A percentile compares a stretch with the other conserved stretches of the same genome.
Evolutionary conservation across 176 grass and related monocot genomes (phyloP).

Genomic region (Elymus sibiricus): DNA sequence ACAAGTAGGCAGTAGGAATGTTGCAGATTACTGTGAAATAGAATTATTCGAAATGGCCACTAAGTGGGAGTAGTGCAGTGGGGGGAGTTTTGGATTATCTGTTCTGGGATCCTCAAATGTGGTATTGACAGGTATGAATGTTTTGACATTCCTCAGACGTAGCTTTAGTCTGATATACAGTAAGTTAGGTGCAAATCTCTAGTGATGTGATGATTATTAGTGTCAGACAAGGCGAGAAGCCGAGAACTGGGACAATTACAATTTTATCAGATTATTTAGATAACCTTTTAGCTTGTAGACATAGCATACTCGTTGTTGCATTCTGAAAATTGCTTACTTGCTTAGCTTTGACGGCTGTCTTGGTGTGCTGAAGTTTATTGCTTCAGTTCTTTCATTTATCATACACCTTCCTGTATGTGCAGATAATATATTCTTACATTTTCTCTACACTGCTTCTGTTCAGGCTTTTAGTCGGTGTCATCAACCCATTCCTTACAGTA

Average conservation of each 20-base stretch:
- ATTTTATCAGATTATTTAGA: too few relatives aligned
- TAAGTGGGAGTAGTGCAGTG: neutral
- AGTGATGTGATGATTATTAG: neutral
- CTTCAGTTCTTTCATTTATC: neutral
- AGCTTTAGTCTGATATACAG: neutral
- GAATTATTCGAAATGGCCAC: neutral
- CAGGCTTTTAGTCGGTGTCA: slow-evolving; percentile 80
- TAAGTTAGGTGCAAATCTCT: neutral
- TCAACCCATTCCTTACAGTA: slow-evolving; percentile 82
- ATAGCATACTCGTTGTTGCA: neutral
- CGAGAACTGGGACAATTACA: too few relatives aligned
- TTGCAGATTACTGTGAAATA: neutral
- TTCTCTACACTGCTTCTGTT: neutral
- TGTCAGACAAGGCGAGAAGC: too few relatives aligned
- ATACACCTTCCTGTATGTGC: slow-evolving; percentile 17
- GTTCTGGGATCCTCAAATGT: neutral
- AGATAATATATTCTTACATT: slow-evolving; percentile 18
- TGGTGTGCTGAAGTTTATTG: neutral
- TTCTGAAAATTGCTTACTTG: neutral
- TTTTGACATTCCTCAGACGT: neutral
- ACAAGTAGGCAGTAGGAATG: neutral
- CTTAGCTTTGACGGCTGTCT: neutral
- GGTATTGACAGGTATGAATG: neutral
- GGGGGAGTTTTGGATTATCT: neutral
- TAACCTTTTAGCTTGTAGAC: neutral